These are phyloP conservation scores for Arabidopsis arenosa DNA, from an alignment of 345 rosid genomes.

Conservation along the genomic window DNA sequence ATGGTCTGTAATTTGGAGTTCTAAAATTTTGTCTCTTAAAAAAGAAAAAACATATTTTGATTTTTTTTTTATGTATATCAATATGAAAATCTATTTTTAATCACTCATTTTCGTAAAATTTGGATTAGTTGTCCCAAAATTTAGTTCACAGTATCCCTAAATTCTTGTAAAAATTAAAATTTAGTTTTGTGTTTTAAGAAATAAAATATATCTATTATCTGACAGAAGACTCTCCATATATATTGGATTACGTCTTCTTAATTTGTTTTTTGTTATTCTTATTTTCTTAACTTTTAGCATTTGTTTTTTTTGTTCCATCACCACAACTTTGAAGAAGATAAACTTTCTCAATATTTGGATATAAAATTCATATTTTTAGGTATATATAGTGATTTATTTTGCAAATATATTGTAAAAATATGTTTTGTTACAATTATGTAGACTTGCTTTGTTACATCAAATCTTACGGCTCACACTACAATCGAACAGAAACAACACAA, in stretches of 20 bases:
- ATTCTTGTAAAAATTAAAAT: neutral
- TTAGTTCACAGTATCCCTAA: neutral
- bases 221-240: neutral
- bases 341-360: neutral
- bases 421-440: neutral
- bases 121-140: neutral
- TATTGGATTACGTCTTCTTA: neutral
- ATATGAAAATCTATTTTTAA: neutral
- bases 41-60: no score
- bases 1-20: neutral
- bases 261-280: neutral
- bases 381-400: neutral
- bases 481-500: neutral
- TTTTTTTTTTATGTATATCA: neutral
- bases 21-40: neutral
- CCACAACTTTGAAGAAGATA: neutral
- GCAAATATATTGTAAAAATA: neutral
- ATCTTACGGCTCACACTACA: neutral
- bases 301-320: neutral
- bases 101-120: neutral
- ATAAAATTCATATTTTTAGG: neutral
- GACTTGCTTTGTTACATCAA: neutral
- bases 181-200: neutral
- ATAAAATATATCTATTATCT: neutral
- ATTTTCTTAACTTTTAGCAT: neutral